These are phyloP conservation scores for Coffea humblotiana DNA, from an alignment of 305 asterid genomes.

Conservation along the genomic window DNA sequence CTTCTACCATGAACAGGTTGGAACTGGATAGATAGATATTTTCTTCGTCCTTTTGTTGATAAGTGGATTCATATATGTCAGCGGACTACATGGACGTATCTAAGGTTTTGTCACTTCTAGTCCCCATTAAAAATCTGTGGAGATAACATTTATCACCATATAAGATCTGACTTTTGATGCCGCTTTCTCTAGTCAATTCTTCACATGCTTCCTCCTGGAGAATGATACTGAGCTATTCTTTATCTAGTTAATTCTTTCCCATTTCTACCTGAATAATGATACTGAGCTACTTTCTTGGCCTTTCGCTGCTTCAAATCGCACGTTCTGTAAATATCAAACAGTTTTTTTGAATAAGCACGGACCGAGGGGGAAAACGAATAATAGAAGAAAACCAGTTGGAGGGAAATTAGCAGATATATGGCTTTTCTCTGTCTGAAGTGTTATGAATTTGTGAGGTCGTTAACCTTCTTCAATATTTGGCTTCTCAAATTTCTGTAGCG, in stretches of 20 bases:
- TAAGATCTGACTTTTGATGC: not conserved
- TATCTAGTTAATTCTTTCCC: not conserved
- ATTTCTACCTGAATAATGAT: no score
- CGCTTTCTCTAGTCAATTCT: not conserved
- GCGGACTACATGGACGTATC: not conserved
- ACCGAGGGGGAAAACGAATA: no score
- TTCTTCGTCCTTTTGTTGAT: not conserved
- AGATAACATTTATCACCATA: no score
- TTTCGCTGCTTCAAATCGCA: not conserved
- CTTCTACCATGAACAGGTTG: not conserved
- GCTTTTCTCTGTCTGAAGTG: no score
- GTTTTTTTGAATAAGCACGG: not conserved
- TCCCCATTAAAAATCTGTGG: not conserved
- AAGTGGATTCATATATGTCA: not conserved
- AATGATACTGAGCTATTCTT: not conserved
- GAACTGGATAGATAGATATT: not conserved
- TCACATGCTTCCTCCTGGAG: not conserved
- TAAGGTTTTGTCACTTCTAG: not conserved
- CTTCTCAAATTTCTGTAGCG: not conserved
- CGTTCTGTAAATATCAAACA: not conserved
- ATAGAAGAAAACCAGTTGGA: not conserved
- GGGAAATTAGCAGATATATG: not conserved
- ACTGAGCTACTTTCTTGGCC: no score
- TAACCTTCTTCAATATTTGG: no score
- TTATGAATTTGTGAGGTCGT: no score